Conservation (phyloP, 31 red algal species). For the Bonnemaisonia californica region DNA sequence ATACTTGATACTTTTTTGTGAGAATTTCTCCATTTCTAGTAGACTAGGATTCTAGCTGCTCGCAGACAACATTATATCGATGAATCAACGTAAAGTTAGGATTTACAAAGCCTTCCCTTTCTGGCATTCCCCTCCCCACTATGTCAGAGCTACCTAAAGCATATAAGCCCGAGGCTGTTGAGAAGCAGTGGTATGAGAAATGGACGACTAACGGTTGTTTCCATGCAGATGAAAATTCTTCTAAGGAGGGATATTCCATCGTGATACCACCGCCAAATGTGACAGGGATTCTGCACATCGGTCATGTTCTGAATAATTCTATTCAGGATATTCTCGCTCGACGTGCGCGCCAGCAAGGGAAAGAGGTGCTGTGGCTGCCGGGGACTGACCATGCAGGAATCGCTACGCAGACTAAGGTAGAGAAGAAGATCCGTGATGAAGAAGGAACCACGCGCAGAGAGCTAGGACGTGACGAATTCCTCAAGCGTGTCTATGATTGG, state of each 20-base stretch:
- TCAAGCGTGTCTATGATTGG: slow-evolving; percentile 92
- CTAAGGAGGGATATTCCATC: slow-evolving; percentile 85
- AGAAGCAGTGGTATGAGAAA: slow-evolving; percentile 96
- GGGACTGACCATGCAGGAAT: slow-evolving; percentile 99
- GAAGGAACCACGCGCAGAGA: slow-evolving; percentile 60
- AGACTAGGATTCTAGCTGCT: too few species aligned
- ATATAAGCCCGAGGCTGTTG: slow-evolving; percentile 92
- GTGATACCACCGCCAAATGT: slow-evolving; percentile 99
- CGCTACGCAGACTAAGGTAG: slow-evolving; percentile 96
- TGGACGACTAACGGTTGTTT: slow-evolving; percentile 95
- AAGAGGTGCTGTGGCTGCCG: slow-evolving; percentile 84
- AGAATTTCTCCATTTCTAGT: too few species aligned
- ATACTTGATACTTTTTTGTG: too few species aligned
- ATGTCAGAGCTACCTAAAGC: too few species aligned
- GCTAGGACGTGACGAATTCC: slow-evolving; percentile 90
- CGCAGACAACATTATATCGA: too few species aligned
- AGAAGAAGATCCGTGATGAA: slow-evolving; percentile 80
- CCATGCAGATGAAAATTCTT: slow-evolving; percentile 51
- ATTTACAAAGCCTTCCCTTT: too few species aligned
- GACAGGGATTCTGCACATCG: slow-evolving; percentile 95
- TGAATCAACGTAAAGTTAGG: too few species aligned
- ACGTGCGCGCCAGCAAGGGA: slow-evolving; percentile 92
- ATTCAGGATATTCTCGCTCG: slow-evolving; percentile 90
- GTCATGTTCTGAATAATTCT: slow-evolving; percentile 92
- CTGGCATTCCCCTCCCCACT: too few species aligned